A percentile compares a stretch with the other conserved stretches of the same genome.
Evolutionary conservation across 805 yeast genomes (phyloP).

Genomic region (Saturnispora mendoncae): DNA sequence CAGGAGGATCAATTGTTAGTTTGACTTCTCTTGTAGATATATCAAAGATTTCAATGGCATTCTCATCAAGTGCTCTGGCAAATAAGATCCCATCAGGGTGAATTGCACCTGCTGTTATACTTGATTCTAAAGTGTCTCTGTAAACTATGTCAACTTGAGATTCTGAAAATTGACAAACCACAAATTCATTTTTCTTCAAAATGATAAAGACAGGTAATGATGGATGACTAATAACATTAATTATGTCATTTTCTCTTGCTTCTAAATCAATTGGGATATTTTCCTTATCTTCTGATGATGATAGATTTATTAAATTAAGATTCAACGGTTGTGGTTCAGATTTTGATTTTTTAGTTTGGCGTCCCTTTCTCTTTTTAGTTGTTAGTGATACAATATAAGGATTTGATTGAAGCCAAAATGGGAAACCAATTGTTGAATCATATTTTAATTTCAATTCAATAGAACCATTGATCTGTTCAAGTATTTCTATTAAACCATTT

Average conservation of each 20-base stretch:
- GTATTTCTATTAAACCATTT: constrained; percentile 9
- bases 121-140: constrained; percentile 3
- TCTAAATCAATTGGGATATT: background rate
- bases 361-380: constrained; percentile 4
- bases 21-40: constrained; percentile 8
- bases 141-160: constrained; percentile 8
- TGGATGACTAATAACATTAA: constrained; percentile 12
- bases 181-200: constrained; percentile 3
- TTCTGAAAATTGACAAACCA: constrained; percentile 5
- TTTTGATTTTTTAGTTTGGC: constrained; percentile 7
- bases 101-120: constrained; percentile 9
- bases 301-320: background rate
- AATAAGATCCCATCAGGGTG: constrained; percentile 19
- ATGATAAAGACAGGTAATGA: constrained; percentile 10
- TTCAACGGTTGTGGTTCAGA: constrained; percentile 2
- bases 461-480: constrained; percentile 2
- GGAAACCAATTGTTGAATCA: background rate
- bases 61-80: constrained; percentile 11
- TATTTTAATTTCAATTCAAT: constrained; percentile 2
- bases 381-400: constrained; percentile 8
- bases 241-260: constrained; percentile 1
- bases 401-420: constrained; percentile 9
- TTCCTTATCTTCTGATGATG: background rate
- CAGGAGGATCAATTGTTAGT: constrained; percentile 8
- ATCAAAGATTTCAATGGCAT: constrained; percentile 13